phyloP scores from a whole-genome alignment of 495 filamentous ascomycete species.

The Aspergillus cristatus region DNA sequence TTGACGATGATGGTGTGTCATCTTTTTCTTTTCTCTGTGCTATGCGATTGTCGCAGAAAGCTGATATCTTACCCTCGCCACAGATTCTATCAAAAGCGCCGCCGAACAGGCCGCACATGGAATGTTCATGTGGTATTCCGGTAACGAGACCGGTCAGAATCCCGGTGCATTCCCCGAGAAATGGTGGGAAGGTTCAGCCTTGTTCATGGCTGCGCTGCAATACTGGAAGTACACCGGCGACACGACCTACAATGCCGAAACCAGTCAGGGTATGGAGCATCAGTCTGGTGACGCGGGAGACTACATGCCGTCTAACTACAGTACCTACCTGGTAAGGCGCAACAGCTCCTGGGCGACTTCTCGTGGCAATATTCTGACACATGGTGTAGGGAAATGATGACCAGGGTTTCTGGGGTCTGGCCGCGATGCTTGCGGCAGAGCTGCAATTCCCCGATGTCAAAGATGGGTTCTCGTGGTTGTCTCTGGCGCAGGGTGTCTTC shows the following conservation, averaged over 20 bases:
- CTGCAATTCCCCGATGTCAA: conserved; percentile 33
- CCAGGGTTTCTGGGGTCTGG: conserved; percentile 49
- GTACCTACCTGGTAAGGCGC: conserved; percentile 24
- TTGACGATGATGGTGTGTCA: no score
- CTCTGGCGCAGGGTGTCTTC: conserved; percentile 70
- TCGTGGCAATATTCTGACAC: conserved; percentile 1
- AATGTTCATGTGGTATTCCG: conserved; percentile 62
- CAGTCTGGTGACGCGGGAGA: conserved; percentile 39
- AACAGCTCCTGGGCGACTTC: neutral
- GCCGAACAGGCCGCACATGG: conserved; percentile 50
- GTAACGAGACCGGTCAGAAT: conserved; percentile 52
- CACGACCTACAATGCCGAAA: conserved; percentile 40
- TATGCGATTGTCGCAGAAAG: no score
- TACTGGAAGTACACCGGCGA: conserved; percentile 52
- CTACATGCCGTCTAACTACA: conserved; percentile 39
- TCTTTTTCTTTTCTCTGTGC: neutral
- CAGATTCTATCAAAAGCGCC: conserved; percentile 41
- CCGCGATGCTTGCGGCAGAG: conserved; percentile 49
- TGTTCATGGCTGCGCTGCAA: conserved; percentile 40
- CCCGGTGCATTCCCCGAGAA: conserved; percentile 48
- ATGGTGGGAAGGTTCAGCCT: conserved; percentile 76
- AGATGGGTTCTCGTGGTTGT: conserved; percentile 57
- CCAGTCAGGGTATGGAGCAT: conserved; percentile 39
- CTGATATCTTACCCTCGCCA: neutral
- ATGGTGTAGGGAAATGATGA: conserved; percentile 46